Evolutionary conservation across 1,284 basidiomycete species (phyloP).

Genomic region (Puccinia coronata): DNA sequence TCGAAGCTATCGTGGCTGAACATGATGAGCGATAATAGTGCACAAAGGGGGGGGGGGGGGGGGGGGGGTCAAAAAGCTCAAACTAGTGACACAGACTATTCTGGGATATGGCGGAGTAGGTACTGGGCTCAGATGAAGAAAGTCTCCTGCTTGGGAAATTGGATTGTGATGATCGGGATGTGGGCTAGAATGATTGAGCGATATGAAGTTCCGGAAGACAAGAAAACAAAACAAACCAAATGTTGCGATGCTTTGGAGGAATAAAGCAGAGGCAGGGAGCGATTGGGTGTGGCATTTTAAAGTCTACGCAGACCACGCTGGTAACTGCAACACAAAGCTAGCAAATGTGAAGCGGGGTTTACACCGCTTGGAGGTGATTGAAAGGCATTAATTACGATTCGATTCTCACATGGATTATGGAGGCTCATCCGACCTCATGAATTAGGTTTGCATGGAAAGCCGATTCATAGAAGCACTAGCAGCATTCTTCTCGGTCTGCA

Average conservation of each 20-base stretch:
- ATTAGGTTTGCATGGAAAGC: slow-evolving; percentile 19
- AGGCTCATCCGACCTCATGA: slow-evolving; percentile 25
- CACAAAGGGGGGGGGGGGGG: too few relatives aligned
- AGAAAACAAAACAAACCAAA: too few relatives aligned
- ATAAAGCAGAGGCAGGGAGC: not conserved
- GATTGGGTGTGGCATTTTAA: not conserved
- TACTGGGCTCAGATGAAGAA: not conserved
- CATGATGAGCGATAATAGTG: not conserved
- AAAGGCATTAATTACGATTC: slow-evolving; percentile 21
- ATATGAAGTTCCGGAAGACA: not conserved
- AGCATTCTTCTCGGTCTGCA: slow-evolving; percentile 34
- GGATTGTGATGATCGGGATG: not conserved
- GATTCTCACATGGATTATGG: slow-evolving; percentile 13
- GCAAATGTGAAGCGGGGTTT: not conserved
- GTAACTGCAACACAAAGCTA: not conserved
- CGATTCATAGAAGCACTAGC: slow-evolving; percentile 5
- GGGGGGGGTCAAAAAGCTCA: not conserved
- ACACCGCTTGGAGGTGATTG: slow-evolving; percentile 19
- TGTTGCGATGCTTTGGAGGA: slow-evolving; percentile 1
- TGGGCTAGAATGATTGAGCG: not conserved
- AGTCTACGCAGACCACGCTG: not conserved
- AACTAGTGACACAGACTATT: not conserved
- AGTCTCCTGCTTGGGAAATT: too few relatives aligned
- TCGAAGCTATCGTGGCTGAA: slow-evolving; percentile 10
- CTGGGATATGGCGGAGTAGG: not conserved